Evolutionary conservation across 352 stramenopile species (phyloP), one percentile per base, ranked within the genome.

Genomic region (Elongisporangium senticosum): DNA sequence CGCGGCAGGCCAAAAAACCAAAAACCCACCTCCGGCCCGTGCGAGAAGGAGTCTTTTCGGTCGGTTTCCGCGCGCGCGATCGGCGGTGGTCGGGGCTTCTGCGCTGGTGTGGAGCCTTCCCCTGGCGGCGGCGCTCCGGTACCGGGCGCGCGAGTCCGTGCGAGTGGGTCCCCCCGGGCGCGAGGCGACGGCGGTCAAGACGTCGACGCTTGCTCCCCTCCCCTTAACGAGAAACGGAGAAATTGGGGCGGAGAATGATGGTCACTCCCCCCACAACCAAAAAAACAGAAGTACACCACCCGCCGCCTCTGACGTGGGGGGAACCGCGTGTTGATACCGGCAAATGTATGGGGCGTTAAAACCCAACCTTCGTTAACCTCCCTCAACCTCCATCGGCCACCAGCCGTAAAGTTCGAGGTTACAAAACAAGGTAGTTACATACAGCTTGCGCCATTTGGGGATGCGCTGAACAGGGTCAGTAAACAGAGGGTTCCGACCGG

Each of bases 231-330:
- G 55, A 64, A 61, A 62, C 49, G 60, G 52, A 57, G 60, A 68
- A 63, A 69, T 21, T 63, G 57, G 49, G 58, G 49, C 53, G 55
- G 40, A 56, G 67, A 74, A 64, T 74, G 66, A 65, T 69, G 63
- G 64, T 75, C 61, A 68, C 67, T 59, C 61, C 22, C 54, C 10
- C 33, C 54, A 33, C 63, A 56, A 40, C 49, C 58, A 49, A 64
- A 61, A 40, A 65, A 65, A 69, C 59, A 61, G 43, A 69, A 69
- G 61, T 65, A 54, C 54, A 40, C 15, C 49, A 39, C 24, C 47
- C 33, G 33, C 11, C 33, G 33, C 33, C 33, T 43, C 7, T 54
- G 19, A 51, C 26, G 28, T 49, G 19, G 33, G 33, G 28, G 33
- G 33, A 43, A 43, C 23, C 33, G 33, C 33, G 33, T 43, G 33